Percentiles rank a stretch among this genome's conserved stretches.
Evolutionary conservation across 1,284 basidiomycete genomes (phyloP).

Genomic region (Rhodotorula sp.): DNA sequence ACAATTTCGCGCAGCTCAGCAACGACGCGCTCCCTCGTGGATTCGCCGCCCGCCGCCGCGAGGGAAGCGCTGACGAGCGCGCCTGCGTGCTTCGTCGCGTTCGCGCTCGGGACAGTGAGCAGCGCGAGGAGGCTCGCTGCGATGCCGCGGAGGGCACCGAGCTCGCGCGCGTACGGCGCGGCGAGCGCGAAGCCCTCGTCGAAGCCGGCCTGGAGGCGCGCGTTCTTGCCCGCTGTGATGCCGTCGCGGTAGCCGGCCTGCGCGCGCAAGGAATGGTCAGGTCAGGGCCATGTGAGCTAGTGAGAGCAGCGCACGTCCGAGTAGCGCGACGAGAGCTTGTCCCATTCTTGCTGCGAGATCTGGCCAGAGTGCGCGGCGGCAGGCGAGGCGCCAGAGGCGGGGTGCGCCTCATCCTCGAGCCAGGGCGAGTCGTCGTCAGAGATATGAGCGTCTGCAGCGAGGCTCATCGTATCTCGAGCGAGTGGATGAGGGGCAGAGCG

Average conservation of each 20-base stretch:
- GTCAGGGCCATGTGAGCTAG: neutral
- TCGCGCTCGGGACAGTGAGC: conserved; percentile 49
- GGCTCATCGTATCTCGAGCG: too few species aligned
- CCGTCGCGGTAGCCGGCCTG: conserved; percentile 85
- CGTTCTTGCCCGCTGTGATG: conserved; percentile 79
- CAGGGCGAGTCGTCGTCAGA: conserved; percentile 43
- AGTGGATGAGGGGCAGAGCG: neutral
- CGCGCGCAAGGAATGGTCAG: neutral
- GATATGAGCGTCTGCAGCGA: neutral
- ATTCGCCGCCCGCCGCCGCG: conserved; percentile 12
- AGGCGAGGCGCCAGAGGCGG: neutral
- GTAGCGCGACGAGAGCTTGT: conserved; percentile 41
- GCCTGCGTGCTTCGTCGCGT: conserved; percentile 23
- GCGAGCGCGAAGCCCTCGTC: conserved; percentile 73
- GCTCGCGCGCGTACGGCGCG: conserved; percentile 68
- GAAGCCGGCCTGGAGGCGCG: conserved; percentile 75
- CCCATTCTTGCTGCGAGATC: conserved; percentile 43
- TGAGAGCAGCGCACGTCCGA: conserved; percentile 32
- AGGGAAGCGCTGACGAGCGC: conserved; percentile 38
- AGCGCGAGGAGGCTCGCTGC: conserved; percentile 64
- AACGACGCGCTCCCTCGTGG: conserved; percentile 12
- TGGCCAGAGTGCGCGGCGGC: neutral
- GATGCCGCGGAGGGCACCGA: conserved; percentile 70
- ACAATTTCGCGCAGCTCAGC: conserved; percentile 61
- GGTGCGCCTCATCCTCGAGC: conserved; percentile 39